Evolutionary conservation across 306 rosid genomes (phyloP).

Genomic region (Inga laurina): DNA sequence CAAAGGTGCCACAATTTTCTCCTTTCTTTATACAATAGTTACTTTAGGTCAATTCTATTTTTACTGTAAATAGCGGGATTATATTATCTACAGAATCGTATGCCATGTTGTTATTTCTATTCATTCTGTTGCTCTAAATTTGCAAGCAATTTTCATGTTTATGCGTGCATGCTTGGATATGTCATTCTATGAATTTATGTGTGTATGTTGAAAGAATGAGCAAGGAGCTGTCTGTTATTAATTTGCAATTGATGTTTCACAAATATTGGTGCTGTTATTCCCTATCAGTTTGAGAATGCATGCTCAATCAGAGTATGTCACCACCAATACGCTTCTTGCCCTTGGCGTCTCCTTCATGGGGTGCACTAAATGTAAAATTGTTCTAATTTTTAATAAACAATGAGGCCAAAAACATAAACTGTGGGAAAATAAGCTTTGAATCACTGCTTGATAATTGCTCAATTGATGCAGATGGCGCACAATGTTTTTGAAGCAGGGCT

Average conservation of each 20-base stretch:
- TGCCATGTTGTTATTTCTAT: background rate
- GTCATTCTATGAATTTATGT: background rate
- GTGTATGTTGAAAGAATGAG: background rate
- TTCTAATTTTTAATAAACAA: conserved; percentile 8
- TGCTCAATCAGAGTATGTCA: background rate
- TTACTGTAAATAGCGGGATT: conserved; percentile 11
- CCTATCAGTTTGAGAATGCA: background rate
- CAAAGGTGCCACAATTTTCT: conserved; percentile 63
- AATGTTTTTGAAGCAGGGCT: conserved; percentile 93
- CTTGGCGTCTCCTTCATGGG: background rate
- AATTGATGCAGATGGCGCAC: conserved; percentile 86
- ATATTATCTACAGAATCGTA: conserved; percentile 26
- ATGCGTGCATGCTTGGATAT: background rate
- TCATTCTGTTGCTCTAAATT: background rate
- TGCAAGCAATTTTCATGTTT: background rate
- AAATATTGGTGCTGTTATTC: background rate
- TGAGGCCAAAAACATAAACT: background rate
- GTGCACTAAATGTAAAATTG: background rate
- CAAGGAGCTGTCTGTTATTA: background rate
- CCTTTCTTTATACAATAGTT: background rate
- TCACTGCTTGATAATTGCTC: background rate
- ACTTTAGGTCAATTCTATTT: background rate
- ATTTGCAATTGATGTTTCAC: background rate
- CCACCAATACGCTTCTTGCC: background rate
- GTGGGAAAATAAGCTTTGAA: conserved; percentile 19